These are phyloP conservation scores for Amanita fuliginea DNA, from an alignment of 768 basidiomycete genomes.

Conservation along the genomic window DNA sequence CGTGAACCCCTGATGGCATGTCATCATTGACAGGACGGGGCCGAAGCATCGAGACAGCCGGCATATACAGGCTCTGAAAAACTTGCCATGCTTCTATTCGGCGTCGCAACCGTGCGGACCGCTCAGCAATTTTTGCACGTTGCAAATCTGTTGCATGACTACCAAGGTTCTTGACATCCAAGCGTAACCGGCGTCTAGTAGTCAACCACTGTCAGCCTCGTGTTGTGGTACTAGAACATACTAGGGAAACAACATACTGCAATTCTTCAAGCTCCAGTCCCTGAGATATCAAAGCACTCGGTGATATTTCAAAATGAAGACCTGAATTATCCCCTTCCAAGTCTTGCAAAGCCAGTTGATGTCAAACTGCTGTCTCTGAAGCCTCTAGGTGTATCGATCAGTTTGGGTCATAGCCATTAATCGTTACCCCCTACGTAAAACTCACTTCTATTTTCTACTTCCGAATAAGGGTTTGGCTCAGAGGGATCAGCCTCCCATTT, in stretches of 20 bases:
- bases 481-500: slow-evolving; percentile 15
- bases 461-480: slow-evolving; percentile 12
- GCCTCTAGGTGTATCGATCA: slow-evolving; percentile 7
- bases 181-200: slow-evolving; percentile 10
- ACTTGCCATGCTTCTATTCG: slow-evolving; percentile 17
- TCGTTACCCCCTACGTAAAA: too few relatives aligned
- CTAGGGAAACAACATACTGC: slow-evolving; percentile 16
- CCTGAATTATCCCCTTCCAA: not conserved
- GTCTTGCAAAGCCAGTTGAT: slow-evolving; percentile 16
- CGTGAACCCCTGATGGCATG: not conserved
- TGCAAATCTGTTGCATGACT: slow-evolving; percentile 18
- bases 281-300: slow-evolving; percentile 16
- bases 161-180: slow-evolving; percentile 10
- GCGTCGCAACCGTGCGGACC: slow-evolving; percentile 11
- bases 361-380: slow-evolving; percentile 10
- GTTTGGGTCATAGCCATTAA: too few relatives aligned
- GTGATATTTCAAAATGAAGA: slow-evolving; percentile 11
- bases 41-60: slow-evolving; percentile 5
- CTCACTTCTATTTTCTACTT: slow-evolving; percentile 3
- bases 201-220: too few relatives aligned
- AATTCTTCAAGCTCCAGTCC: slow-evolving; percentile 22
- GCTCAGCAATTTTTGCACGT: slow-evolving; percentile 16
- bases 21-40: not conserved
- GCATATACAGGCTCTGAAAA: slow-evolving; percentile 20
- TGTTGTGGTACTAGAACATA: not conserved